Evolutionary conservation across 495 filamentous ascomycete species (phyloP), one percentile per base, ranked within the genome.

Genomic region (Cairneyella variabilis): DNA sequence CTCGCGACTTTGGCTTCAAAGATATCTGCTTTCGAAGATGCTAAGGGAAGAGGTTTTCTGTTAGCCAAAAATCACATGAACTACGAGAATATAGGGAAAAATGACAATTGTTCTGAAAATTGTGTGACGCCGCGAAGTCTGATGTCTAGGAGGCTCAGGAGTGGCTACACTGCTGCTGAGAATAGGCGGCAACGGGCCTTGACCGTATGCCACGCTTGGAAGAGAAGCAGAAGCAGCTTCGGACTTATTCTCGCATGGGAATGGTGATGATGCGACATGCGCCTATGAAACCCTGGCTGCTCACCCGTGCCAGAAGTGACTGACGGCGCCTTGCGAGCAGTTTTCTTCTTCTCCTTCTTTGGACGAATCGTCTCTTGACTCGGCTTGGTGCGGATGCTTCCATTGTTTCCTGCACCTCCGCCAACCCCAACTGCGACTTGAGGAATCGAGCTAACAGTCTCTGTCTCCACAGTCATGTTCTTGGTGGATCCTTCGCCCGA

Each of bases 401-500:
- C 87, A 56, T 76, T 76, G 16, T 77, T 72, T 22, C 78, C 77
- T 57, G 86, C 82, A 36, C 85, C 80, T 21, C 82, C 82, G 4
- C 79, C 72, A 12, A 77, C 85, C 22, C 86, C 78, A 21, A 84
- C 83, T 11, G 89, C 85, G n/a, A 95, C 83, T 62, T 95, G 92
- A 5, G 89, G 90, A 28, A 96, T 88, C 14, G 93, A 92, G 28
- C 80, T 87, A 43, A 98, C 95, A 3, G 90, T 95, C 72, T 98
- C 93, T 3, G 93, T 97, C 70, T 98, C 93, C 11, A 98, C 92
- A 32, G 89, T 97, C 93, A 98, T 98, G 59, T 89, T 95, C 61
- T 85, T 84, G 26, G 88, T 80, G 12, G 90, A 85, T 9, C 82
- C 83, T 64, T 97, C 91, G 36, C 78, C 71, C 12, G 73, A 65